Evolutionary conservation across 805 yeast species (phyloP).

Genomic region (Huiozyma naganishii): DNA sequence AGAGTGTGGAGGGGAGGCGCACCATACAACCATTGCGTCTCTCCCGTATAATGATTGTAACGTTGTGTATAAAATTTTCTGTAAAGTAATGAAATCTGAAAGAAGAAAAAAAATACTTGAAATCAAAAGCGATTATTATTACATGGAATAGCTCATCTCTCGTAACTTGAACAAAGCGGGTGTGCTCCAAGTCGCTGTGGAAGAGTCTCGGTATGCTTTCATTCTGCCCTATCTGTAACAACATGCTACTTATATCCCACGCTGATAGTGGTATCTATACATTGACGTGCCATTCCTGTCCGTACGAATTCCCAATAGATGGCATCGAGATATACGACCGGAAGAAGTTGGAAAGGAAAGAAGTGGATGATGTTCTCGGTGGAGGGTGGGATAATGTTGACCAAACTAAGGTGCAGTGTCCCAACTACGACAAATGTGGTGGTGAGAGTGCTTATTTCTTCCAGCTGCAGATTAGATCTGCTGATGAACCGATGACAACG

Average conservation of each 20-base stretch:
- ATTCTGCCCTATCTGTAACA: conserved; percentile 90
- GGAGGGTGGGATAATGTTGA: conserved; percentile 99
- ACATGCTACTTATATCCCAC: conserved; percentile 68
- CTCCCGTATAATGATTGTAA: background rate
- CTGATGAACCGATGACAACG: conserved; percentile 99
- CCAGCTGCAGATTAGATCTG: conserved; percentile 92
- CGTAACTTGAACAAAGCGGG: too few species aligned
- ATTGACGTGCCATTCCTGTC: conserved; percentile 87
- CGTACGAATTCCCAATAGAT: conserved; percentile 82
- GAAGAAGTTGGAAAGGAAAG: conserved; percentile 70
- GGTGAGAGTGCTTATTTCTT: conserved; percentile 89
- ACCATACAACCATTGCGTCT: background rate
- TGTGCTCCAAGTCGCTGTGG: too few species aligned
- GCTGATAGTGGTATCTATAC: conserved; percentile 50
- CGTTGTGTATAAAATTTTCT: too few species aligned
- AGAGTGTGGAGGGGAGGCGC: too few species aligned
- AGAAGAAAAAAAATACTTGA: too few species aligned
- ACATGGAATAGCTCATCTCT: too few species aligned
- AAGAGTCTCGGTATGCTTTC: conserved; percentile 56
- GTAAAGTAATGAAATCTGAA: too few species aligned
- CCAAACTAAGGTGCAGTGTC: conserved; percentile 89
- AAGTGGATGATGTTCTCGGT: conserved; percentile 92
- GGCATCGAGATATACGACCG: conserved; percentile 82
- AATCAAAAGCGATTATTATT: too few species aligned
- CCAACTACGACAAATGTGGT: conserved; percentile 67